Evolutionary conservation across 106 monocot genomes (phyloP).

Genomic region (Vanilla planifolia): DNA sequence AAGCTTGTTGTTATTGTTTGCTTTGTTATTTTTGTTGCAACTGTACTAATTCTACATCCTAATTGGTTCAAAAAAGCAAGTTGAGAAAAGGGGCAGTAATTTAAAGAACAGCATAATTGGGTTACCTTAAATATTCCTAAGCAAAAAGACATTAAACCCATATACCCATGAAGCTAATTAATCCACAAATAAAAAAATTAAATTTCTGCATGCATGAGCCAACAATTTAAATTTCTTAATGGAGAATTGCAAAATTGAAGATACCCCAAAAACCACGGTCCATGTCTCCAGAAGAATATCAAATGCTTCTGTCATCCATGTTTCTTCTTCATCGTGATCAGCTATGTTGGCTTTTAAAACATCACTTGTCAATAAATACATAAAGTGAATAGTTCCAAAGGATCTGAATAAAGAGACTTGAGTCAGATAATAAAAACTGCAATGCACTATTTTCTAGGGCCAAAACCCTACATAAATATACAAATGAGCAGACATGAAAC

Average conservation of each 20-base stretch:
- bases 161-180: no score
- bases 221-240: background rate
- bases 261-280: slow-evolving; percentile 84
- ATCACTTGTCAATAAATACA: slow-evolving; percentile 73
- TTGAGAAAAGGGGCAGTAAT: background rate
- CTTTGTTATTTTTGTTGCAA: no score
- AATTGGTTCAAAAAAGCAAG: background rate
- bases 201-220: background rate
- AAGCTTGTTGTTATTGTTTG: no score
- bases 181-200: background rate
- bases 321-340: slow-evolving; percentile 55
- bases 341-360: slow-evolving; percentile 53
- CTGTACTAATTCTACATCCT: no score
- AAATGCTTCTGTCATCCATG: slow-evolving; percentile 58
- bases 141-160: no score
- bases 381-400: slow-evolving; percentile 66
- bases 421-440: background rate
- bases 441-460: background rate
- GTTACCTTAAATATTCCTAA: no score
- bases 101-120: background rate
- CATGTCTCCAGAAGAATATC: slow-evolving; percentile 92
- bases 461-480: background rate
- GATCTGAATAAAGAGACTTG: slow-evolving; percentile 36
- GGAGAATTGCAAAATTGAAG: background rate
- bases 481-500: background rate